Base-by-base conservation (phyloP, 257 asterid species). In the Capsicum pubescens region DNA sequence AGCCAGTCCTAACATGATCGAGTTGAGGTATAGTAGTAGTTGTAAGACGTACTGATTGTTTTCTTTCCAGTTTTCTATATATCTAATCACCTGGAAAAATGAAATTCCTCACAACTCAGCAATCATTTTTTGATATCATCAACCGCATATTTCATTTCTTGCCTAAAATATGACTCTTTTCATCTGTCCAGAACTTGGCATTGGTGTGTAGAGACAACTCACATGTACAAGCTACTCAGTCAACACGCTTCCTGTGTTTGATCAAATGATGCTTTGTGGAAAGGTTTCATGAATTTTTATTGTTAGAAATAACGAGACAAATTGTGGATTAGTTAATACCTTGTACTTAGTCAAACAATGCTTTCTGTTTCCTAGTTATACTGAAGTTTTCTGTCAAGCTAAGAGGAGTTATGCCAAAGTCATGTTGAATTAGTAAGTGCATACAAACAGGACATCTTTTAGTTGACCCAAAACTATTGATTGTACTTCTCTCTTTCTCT, bases 191-290 rank as follows among this genome's bases (percentile, higher is more conserved):
- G 19, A 66, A 35, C 19, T 66, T 35, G 48, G 8, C 72, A 66
- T 3, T 66, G 72, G 48, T 32, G 48, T 66, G 19, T 3, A 16
- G 69, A 8, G 42, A 13, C 12, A 74, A 21, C 44, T 71, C 80
- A 46, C 17, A 17, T 3, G 21, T 21, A 48, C 36, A 17, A 63
- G 83, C 21, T 54, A 66, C 87, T 52, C 21, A 78, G 86, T 83
- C 88, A 83, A 78, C 67, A 67, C 32, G 46, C 60, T 79, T 77
- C 77, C 77, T 60, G 9, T 67, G 50, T 26, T 50, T 17, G 42
- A 17, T 74, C 44, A 74, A 74, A 74, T 76, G 61, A 76, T 50
- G 46, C 63, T 52, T 46, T 76, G 60, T 48, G 19, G 0, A 48
- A 72, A n/a, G 59, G 80, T 12, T 19, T 48, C n/a, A 48, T 19